Evolutionary conservation across 2,329 filamentous ascomycete genomes (phyloP).

Genomic region (Microcyclospora tardicrescens): DNA sequence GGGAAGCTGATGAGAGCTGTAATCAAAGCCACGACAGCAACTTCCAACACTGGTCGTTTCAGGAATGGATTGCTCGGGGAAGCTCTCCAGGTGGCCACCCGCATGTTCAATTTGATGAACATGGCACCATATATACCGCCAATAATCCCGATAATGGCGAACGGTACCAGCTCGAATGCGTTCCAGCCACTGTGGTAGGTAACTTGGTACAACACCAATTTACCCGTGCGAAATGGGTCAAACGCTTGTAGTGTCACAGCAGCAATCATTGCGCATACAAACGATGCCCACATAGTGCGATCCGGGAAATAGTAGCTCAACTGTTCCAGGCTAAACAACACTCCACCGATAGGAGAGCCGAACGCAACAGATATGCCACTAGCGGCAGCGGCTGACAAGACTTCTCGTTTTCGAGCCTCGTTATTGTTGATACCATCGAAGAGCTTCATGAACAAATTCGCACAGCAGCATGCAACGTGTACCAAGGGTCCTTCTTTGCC

Average conservation of each 20-base stretch:
- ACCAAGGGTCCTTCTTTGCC: conserved; percentile 93
- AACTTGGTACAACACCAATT: conserved; percentile 91
- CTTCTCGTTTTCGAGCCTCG: conserved; percentile 87
- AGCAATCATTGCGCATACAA: conserved; percentile 98
- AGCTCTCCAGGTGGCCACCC: conserved; percentile 67
- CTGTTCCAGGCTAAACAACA: conserved; percentile 93
- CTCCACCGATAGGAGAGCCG: conserved; percentile 84
- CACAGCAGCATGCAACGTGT: conserved; percentile 92
- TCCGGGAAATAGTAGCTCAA: conserved; percentile 96
- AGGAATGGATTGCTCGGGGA: conserved; percentile 49
- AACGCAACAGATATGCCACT: conserved; percentile 91
- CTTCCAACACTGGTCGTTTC: conserved; percentile 60
- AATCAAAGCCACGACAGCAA: conserved; percentile 62
- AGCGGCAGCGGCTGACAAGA: conserved; percentile 82
- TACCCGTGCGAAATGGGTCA: conserved; percentile 88
- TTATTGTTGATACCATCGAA: conserved; percentile 72
- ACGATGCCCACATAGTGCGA: conserved; percentile 99
- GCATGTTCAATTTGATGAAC: conserved; percentile 92
- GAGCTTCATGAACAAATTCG: conserved; percentile 83
- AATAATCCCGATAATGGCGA: conserved; percentile 70
- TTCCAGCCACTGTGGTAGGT: conserved; percentile 89
- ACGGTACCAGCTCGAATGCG: conserved; percentile 83
- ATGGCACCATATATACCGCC: conserved; percentile 90
- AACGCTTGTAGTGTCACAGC: conserved; percentile 84
- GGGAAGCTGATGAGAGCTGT: conserved; percentile 90